Conservation (phyloP, 1,284 basidiomycete species). For the Cryptococcus jaspeensis region DNA sequence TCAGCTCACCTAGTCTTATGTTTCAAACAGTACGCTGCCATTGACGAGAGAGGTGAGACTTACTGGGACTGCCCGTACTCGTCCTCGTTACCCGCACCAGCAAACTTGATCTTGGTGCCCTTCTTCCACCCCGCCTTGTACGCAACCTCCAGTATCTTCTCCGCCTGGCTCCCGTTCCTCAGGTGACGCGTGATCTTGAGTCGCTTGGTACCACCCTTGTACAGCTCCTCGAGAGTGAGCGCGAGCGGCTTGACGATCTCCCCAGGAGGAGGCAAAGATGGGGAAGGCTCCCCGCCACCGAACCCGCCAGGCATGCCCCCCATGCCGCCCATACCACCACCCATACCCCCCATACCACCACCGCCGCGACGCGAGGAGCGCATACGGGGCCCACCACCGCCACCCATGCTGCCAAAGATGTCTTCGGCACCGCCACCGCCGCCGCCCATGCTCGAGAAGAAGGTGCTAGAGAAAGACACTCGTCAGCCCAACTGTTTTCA, state of each 20-base stretch:
- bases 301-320: slow-evolving; percentile 60
- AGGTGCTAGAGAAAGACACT: slow-evolving; percentile 57
- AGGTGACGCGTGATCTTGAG: slow-evolving; percentile 81
- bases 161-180: slow-evolving; percentile 71
- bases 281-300: slow-evolving; percentile 24
- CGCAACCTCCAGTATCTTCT: slow-evolving; percentile 87
- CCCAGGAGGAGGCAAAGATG: slow-evolving; percentile 53
- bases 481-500: slow-evolving; percentile 9
- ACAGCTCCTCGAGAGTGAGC: slow-evolving; percentile 87
- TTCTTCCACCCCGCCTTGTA: slow-evolving; percentile 67
- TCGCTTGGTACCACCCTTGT: slow-evolving; percentile 80
- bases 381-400: slow-evolving; percentile 33
- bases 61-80: slow-evolving; percentile 69
- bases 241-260: slow-evolving; percentile 84
- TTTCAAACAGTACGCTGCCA: no score
- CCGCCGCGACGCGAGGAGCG: slow-evolving; percentile 26
- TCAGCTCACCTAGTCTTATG: background rate
- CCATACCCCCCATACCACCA: slow-evolving; percentile 30
- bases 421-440: slow-evolving; percentile 43
- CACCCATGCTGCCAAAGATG: slow-evolving; percentile 33
- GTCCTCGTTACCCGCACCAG: slow-evolving; percentile 80
- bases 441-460: slow-evolving; percentile 56
- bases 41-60: slow-evolving; percentile 19
- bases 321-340: slow-evolving; percentile 52
- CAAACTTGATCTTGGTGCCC: slow-evolving; percentile 89